Percentiles rank a stretch among this genome's conserved stretches.
These are phyloP conservation scores for Thraustochytrium striatum DNA, from an alignment of 352 stramenopile genomes.

Conservation along the genomic window DNA sequence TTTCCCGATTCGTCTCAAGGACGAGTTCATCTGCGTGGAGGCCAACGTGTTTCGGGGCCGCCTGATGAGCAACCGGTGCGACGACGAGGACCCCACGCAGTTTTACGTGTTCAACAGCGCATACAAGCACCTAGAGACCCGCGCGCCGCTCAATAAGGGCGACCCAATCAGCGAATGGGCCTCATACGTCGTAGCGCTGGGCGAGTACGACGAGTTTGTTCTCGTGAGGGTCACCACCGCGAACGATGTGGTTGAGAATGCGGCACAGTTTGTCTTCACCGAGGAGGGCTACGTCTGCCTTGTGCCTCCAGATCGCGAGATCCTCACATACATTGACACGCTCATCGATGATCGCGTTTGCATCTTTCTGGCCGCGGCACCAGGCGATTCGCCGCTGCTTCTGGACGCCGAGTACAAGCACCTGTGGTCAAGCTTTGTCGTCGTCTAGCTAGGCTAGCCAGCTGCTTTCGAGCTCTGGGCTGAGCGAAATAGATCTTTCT, in stretches of 20 bases:
- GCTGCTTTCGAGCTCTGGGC: no score
- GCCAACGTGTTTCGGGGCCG: conserved; percentile 8
- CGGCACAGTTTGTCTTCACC: background rate
- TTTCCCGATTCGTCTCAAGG: conserved; percentile 17
- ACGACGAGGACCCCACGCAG: background rate
- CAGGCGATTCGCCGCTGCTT: conserved; percentile 12
- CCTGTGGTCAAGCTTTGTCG: conserved; percentile 12
- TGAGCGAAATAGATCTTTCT: no score
- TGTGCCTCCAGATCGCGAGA: background rate
- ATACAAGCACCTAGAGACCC: conserved; percentile 5
- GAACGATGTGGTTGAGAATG: background rate
- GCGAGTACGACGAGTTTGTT: background rate
- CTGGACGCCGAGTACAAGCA: conserved; percentile 10
- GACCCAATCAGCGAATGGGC: background rate
- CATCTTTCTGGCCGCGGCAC: conserved; percentile 19
- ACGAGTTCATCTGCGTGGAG: conserved; percentile 20
- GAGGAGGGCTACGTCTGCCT: conserved; percentile 10
- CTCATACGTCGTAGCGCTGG: conserved; percentile 10
- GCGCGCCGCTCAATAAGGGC: background rate
- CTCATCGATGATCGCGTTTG: background rate
- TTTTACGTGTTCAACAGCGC: conserved; percentile 31
- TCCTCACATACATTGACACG: background rate
- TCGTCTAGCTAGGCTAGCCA: background rate
- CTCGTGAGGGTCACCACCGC: background rate
- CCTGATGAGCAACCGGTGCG: conserved; percentile 37